phyloP scores from a whole-genome alignment of 371 early-diverging fungal genomes.

The Rhizomucor pusillus region DNA sequence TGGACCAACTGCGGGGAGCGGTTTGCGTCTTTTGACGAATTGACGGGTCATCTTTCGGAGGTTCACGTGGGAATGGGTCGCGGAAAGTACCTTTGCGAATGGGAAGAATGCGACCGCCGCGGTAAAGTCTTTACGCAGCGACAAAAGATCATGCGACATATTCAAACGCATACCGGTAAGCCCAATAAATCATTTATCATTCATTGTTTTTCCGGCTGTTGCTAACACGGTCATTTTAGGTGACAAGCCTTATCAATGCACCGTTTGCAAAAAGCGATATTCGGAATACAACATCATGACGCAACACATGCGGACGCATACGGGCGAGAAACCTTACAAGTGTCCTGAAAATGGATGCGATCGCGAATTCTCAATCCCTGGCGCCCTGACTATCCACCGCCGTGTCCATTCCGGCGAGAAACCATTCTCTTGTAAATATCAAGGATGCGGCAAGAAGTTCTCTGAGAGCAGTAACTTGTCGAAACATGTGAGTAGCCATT shows the following conservation, averaged over 20 bases:
- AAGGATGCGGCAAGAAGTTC: slow-evolving; percentile 72
- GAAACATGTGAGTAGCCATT: slow-evolving; percentile 60
- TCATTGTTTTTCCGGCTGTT: slow-evolving; percentile 3
- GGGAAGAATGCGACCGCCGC: slow-evolving; percentile 70
- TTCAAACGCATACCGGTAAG: slow-evolving; percentile 73
- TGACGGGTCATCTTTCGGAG: slow-evolving; percentile 73
- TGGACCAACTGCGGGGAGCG: slow-evolving; percentile 56
- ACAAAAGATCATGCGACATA: slow-evolving; percentile 84
- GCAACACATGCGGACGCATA: slow-evolving; percentile 83
- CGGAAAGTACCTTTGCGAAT: slow-evolving; percentile 76
- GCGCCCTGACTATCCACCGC: slow-evolving; percentile 68
- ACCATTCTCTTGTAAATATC: slow-evolving; percentile 73
- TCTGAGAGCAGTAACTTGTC: slow-evolving; percentile 77
- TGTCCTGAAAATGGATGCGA: slow-evolving; percentile 68
- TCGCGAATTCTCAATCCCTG: slow-evolving; percentile 73
- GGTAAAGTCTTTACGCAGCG: slow-evolving; percentile 72
- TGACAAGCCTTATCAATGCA: slow-evolving; percentile 83
- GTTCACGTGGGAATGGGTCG: slow-evolving; percentile 73
- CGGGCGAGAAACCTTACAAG: slow-evolving; percentile 85
- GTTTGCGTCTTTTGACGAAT: slow-evolving; percentile 62
- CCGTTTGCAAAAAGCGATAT: slow-evolving; percentile 76
- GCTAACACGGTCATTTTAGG: slow-evolving; percentile 34
- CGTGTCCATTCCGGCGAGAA: slow-evolving; percentile 71
- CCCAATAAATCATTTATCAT: background rate
- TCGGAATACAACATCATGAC: slow-evolving; percentile 79